Evolutionary conservation across 2,329 filamentous ascomycete genomes (phyloP), one percentile per base, ranked within the genome.

Genomic region (Zopfia rhizophila): DNA sequence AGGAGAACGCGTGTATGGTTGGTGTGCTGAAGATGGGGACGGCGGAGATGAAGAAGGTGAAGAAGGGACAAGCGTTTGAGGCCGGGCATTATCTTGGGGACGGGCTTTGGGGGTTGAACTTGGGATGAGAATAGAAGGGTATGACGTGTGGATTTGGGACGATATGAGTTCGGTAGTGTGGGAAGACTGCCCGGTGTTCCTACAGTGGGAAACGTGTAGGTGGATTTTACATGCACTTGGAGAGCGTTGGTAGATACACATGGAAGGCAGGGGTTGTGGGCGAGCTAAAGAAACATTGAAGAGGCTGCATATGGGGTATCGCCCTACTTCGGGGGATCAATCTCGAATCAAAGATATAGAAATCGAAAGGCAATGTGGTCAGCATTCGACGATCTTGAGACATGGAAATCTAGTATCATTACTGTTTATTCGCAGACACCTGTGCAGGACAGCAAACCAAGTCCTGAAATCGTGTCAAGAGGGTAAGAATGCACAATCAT

Each of bases 31-130:
- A 90, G 63, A 85, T 88, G 65, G 88, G 91, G 3, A 97, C 94
- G 0, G 86, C 87, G 72, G 91, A 97, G 74, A 92, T 96, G 70
- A 96, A 94, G 82, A 87, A 85, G 57, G 93, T 93, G 77, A 91
- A 91, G 57, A 97, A 97, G 78, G 94, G 94, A 0, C 89, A 92
- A 5, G 94, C 92, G 12, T 90, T 97, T 58, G 93, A 97, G 77
- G 88, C 91, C 51, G 90, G 90, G 22, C 94, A 99, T 81, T 97
- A 88, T 76, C 72, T 97, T 41, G 94, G 94, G 0, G 94, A 99
- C 78, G 94, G 93, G 13, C 76, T 99, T 60, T 99, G 94, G 94
- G 89, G 81, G 61, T 69, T 96, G 69, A 73, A 75, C 51, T 69
- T 84, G 61, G 79, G 81, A 72, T 84, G 73, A 77, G 48, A 6